Conservation (phyloP, 192 early-diverging fungal species). For the Kickxella alabastrina region DNA sequence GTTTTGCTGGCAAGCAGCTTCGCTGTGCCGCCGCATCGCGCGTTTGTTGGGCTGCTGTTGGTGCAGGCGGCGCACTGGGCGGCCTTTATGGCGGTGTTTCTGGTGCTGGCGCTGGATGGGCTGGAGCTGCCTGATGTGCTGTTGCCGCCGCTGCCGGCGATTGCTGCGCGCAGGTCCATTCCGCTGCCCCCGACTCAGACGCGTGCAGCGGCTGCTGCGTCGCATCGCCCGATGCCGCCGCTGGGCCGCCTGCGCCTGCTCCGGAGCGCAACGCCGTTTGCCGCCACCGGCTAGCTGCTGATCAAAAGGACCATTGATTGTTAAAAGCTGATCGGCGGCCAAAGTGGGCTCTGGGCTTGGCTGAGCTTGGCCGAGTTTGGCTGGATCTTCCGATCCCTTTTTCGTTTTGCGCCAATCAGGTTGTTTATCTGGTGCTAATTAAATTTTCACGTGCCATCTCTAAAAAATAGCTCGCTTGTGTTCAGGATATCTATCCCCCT, state of each 20-base stretch:
- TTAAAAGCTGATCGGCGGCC: no score
- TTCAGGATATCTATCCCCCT: no score
- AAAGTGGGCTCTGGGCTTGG: no score
- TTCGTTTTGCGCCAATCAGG: no score
- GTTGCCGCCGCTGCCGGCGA: conserved; percentile 36
- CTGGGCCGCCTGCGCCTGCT: conserved; percentile 35
- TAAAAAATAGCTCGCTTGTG: no score
- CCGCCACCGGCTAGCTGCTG: neutral
- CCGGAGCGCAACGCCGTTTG: conserved; percentile 28
- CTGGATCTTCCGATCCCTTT: no score
- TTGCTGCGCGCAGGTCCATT: conserved; percentile 26
- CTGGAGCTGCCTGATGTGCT: conserved; percentile 21
- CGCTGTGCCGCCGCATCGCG: conserved; percentile 33
- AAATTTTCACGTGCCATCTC: no score
- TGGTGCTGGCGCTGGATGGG: conserved; percentile 7
- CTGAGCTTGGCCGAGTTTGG: no score
- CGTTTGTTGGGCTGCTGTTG: conserved; percentile 36
- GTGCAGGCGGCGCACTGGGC: conserved; percentile 40
- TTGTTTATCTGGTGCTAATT: no score
- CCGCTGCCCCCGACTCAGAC: conserved; percentile 28
- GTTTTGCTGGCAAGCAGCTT: conserved; percentile 16
- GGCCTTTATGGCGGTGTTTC: conserved; percentile 25
- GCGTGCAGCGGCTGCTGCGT: conserved; percentile 17
- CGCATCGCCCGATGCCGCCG: conserved; percentile 8
- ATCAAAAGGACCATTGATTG: no score